These are phyloP conservation scores for Linnemannia zychae DNA, from an alignment of 192 early-diverging fungal genomes.

Conservation along the genomic window DNA sequence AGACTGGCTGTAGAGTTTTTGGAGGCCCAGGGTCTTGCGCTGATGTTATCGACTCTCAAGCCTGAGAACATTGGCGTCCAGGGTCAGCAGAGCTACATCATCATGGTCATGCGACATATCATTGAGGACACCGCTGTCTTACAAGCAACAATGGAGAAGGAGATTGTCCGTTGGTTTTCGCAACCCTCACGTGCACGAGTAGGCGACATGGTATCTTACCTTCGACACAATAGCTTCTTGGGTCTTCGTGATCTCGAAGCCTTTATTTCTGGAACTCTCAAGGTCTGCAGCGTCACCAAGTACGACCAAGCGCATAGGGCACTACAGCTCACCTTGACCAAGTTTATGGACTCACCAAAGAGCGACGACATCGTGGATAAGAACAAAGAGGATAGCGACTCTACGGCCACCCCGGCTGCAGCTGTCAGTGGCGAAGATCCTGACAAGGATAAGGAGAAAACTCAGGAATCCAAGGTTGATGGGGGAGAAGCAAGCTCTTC, in stretches of 20 bases:
- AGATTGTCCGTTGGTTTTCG: conserved; percentile 81
- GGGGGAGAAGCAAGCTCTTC: not conserved
- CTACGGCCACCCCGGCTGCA: not conserved
- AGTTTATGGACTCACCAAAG: conserved; percentile 19
- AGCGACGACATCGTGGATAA: not conserved
- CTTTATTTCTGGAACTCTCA: conserved; percentile 75
- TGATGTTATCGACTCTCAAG: conserved; percentile 74
- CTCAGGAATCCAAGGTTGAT: not conserved
- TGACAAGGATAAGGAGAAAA: conserved; percentile 26
- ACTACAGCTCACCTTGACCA: conserved; percentile 71
- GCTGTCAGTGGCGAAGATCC: conserved; percentile 45
- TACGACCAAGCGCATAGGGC: conserved; percentile 74
- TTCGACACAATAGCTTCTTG: conserved; percentile 75
- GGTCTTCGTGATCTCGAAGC: conserved; percentile 78
- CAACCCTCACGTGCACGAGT: conserved; percentile 71
- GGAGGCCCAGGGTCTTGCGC: conserved; percentile 70
- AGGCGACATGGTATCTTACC: conserved; percentile 78
- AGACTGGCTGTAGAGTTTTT: conserved; percentile 77
- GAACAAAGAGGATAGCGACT: conserved; percentile 43
- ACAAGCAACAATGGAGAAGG: conserved; percentile 76
- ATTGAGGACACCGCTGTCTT: conserved; percentile 81
- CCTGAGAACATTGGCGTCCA: conserved; percentile 75
- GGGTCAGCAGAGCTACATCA: conserved; percentile 81
- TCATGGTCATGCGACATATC: conserved; percentile 90
- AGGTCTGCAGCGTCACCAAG: conserved; percentile 71